Base-by-base conservation (phyloP, 805 yeast species). In the Phaffomyces opuntiae region DNA sequence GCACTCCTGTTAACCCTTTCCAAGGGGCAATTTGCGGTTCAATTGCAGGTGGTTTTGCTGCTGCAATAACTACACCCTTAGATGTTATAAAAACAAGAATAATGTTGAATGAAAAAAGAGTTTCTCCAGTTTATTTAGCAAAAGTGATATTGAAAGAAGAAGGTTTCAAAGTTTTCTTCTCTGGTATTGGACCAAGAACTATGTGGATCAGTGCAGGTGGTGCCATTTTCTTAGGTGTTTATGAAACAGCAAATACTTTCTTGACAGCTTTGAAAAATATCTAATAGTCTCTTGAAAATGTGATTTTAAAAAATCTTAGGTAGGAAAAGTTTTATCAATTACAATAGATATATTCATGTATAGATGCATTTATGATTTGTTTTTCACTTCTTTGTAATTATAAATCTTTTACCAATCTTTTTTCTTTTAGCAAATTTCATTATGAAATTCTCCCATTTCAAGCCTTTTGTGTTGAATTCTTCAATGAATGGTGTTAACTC, bases 141-240 rank as follows among this genome's bases (percentile, higher is more conserved):
- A 65, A 59, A 32, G 70, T 67, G 11, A 73, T 90, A 41, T 63
- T 73, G n/a, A 61, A 59, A 19, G 89, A 85, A 46, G 96, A 89
- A 61, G 97, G 97, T 0, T 66, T 70, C 36, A 53, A 61, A 8
- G 88, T 84, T 1, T 88, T 93, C 53, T 76, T 79, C 60, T 76
- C 76, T 41, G 99, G 99, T 13, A 74, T 91, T 26, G 97, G 96
- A 0, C 98, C 99, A 5, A 75, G 99, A 62, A 90, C 97, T 0
- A 73, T 86, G 78, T 93, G 99, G 99, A 91, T 93, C 47, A 83
- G 95, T 67, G 93, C 95, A 5, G 99, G 99, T 19, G 99, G 99
- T 27, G 96, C 98, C 16, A 89, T 95, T 16, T 93, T 95, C 69
- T 70, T 93, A 46, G 99, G 99, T 5, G 87, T 87, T 45, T 93